Base-by-base conservation (phyloP, 208 protist genomes). In the Phytomonas francai region DNA sequence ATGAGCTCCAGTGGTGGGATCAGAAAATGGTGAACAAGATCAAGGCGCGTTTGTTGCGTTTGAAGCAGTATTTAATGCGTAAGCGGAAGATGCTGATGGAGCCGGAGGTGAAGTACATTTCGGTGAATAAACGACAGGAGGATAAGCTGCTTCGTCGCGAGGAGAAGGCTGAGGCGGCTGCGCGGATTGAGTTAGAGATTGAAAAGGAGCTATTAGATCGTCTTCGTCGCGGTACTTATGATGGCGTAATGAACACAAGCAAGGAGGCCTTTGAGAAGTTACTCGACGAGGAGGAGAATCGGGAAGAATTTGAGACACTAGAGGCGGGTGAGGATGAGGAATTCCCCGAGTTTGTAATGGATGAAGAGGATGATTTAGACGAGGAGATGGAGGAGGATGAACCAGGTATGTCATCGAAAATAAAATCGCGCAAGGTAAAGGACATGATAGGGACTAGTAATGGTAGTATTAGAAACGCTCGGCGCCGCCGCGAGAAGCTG, bases 61-160 rank as follows among this genome's bases (percentile, higher is more conserved):
- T 99, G 30, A 97, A 93, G 59, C 97, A 99, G 84, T 98, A 98
- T 71, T 72, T 99, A 29, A 98, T 99, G 82, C 94, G 98, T 60
- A 98, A 98, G 88, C 84, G 98, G 29, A 97, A 98, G 81, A 85
- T 99, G 71, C 71, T 90, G 63, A 76, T 97, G 63, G 92, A 98
- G 80, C 86, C 92, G 31, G 79, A 92, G 78, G 83, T 92, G 45
- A 95, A 99, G 84, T 94, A 98, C 54, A 96, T 99, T 29, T 88
- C 93, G 1, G 91, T 99, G 22, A 98, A 98, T 72, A 98, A 98
- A 78, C 98, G 98, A 65, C 91, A 98, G 67, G 98, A 99, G 76
- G 87, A 97, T 67, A 91, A 96, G 72, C 90, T 99, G 64, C 72
- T 91, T 29, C 85, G 84, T 27, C 88, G 98, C 42, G 97, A 99